Base-by-base conservation (phyloP, 495 filamentous ascomycete genomes). In the Bacidia rubella region DNA sequence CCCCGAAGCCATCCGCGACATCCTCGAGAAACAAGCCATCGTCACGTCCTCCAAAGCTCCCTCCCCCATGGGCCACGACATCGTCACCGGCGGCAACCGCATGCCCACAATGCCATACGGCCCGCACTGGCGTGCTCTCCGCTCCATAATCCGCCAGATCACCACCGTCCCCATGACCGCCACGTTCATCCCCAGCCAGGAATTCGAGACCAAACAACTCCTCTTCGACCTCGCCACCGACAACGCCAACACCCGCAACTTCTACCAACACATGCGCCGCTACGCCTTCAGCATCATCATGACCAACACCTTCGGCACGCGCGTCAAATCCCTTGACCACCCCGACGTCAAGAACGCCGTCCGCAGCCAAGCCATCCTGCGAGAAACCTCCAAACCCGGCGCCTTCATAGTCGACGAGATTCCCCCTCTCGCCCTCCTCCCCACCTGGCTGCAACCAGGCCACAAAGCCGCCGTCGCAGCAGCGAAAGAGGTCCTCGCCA, bases 141-240 rank as follows among this genome's bases (percentile, higher is more conserved):
- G 70, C 17, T 56, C 63, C 22, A 58, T 70, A 12, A 62, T 68
- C 11, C 67, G 61, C 38, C 54, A 65, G 51, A 20, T 74, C 47
- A 41, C 54, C 20, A 62, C 58, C 9, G 40, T 52, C 0, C 41
- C 44, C 1, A 61, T 61, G 47, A 57, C 63, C 0, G 29, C 49
- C 0, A 62, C 56, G 0, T 66, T 65, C 38, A 57, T 66, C 21
- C 71, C 72, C 35, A 64, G 60, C 7, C 72, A 75, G 57, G 68
- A 70, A 27, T 72, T 70, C 23, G 72, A 75, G 54, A 61, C 65
- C 2, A 70, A 73, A 50, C 65, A 70, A 51, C 55, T 81, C 5
- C 69, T 74, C 1, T 69, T 69, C 22, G 75, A 81, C 53, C 62
- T 81, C 2, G 60, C 74, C 3, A 67, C 61, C 12, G 40, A 60